A percentile compares a stretch with the other conserved stretches of the same genome.
Evolutionary conservation across 345 rosid genomes (phyloP).

Genomic region (Eutrema japonicum): DNA sequence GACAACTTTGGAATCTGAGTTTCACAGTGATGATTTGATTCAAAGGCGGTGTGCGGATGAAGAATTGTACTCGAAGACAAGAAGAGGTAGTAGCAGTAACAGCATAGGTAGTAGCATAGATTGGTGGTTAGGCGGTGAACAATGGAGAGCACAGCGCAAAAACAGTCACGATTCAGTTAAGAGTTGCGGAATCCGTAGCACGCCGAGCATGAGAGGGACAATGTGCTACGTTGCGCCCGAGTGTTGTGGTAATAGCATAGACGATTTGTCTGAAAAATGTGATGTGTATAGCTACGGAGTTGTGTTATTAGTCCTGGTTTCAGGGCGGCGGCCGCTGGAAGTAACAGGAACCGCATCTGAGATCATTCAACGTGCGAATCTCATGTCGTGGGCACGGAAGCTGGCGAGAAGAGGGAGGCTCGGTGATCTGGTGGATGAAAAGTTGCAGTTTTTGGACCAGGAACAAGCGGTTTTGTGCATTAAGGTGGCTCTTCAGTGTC

Average conservation of each 20-base stretch:
- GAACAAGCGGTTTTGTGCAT: constrained; percentile 81
- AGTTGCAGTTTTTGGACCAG: constrained; percentile 54
- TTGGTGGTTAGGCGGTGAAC: constrained; percentile 85
- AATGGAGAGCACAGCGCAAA: constrained; percentile 53
- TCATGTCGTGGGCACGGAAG: constrained; percentile 86
- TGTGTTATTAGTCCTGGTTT: constrained; percentile 69
- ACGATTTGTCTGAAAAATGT: constrained; percentile 71
- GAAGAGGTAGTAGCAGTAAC: constrained; percentile 47
- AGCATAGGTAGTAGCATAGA: constrained; percentile 74
- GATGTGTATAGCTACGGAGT: constrained; percentile 95
- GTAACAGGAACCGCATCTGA: constrained; percentile 76
- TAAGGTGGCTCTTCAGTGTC: constrained; percentile 78
- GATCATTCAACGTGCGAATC: constrained; percentile 75
- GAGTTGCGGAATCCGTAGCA: constrained; percentile 81
- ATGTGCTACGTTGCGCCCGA: constrained; percentile 93
- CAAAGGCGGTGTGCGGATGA: background rate
- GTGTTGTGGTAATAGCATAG: constrained; percentile 65
- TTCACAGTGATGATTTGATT: constrained; percentile 40
- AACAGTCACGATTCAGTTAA: constrained; percentile 72
- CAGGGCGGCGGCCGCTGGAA: constrained; percentile 89
- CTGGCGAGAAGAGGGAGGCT: constrained; percentile 78
- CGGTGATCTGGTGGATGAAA: constrained; percentile 76
- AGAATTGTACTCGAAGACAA: constrained; percentile 54
- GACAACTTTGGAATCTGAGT: constrained; percentile 47
- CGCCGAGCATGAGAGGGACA: constrained; percentile 98